Conservation (phyloP, 2,329 filamentous ascomycete species). For the Fusarium nematophilum region DNA sequence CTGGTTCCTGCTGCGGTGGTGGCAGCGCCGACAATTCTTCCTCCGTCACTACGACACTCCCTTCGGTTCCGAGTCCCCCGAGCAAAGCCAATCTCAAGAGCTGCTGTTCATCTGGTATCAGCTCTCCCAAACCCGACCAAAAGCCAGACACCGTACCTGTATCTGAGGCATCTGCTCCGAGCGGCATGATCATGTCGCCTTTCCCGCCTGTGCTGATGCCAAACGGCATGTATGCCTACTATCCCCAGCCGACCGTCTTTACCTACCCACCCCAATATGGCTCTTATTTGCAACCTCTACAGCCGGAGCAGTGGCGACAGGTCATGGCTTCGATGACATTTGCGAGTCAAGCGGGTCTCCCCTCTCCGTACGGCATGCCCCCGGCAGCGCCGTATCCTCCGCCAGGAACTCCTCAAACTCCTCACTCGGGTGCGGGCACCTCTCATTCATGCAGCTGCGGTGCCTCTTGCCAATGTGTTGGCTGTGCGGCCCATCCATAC, state of each 20-base stretch:
- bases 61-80: conserved; percentile 28
- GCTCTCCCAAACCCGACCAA: conserved; percentile 35
- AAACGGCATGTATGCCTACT: conserved; percentile 55
- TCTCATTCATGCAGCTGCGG: conserved; percentile 70
- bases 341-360: conserved; percentile 48
- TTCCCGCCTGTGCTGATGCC: conserved; percentile 53
- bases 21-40: conserved; percentile 13
- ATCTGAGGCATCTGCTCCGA: conserved; percentile 37
- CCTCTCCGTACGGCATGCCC: conserved; percentile 43
- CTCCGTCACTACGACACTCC: conserved; percentile 21
- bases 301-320: conserved; percentile 65
- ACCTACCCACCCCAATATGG: conserved; percentile 66
- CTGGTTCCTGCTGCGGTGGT: conserved; percentile 53
- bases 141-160: conserved; percentile 34
- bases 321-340: conserved; percentile 55
- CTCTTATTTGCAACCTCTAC: conserved; percentile 65
- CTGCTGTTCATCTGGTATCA: conserved; percentile 46
- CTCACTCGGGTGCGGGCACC: conserved; percentile 44
- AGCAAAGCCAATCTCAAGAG: conserved; percentile 39
- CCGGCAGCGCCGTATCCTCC: conserved; percentile 34
- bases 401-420: conserved; percentile 29
- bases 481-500: conserved; percentile 75
- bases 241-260: conserved; percentile 59
- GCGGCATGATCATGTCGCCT: conserved; percentile 49
- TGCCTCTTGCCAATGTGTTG: conserved; percentile 73